Percentiles rank a stretch among this genome's conserved stretches.
Conservation (phyloP, 306 rosid species). For the Cyamopsis tetragonoloba region DNA sequence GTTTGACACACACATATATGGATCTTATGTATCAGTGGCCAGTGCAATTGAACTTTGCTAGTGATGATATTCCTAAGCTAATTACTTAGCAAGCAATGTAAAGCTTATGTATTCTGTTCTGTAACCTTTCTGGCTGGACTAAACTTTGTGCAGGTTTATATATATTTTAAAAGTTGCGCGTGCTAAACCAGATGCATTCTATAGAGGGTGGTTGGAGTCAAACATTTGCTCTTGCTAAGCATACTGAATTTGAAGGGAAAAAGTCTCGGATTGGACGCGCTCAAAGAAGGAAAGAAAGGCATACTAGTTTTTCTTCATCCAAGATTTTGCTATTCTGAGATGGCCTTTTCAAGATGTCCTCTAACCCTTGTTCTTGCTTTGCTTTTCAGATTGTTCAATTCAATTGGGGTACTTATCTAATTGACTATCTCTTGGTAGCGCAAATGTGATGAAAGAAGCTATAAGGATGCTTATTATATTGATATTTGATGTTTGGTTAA, state of each 20-base stretch:
- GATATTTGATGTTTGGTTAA: background rate
- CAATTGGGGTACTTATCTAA: background rate
- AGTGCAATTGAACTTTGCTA: background rate
- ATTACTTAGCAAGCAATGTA: no score
- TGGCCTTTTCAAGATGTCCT: no score
- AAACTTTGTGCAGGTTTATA: conserved; percentile 35
- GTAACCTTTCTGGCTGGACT: conserved; percentile 12
- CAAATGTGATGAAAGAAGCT: background rate
- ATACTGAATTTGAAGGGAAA: conserved; percentile 73
- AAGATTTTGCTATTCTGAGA: no score
- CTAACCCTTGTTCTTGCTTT: background rate
- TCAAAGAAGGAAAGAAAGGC: conserved; percentile 90
- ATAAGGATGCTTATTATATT: background rate
- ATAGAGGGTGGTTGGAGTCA: conserved; percentile 75
- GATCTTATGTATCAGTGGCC: no score
- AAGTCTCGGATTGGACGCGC: conserved; percentile 77
- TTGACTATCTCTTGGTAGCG: background rate
- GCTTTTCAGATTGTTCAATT: no score
- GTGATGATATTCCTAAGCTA: conserved; percentile 5
- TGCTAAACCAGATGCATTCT: conserved; percentile 54
- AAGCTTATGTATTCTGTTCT: no score
- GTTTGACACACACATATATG: no score
- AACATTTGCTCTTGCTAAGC: conserved; percentile 86
- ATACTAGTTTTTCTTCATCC: conserved; percentile 1
- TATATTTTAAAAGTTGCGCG: conserved; percentile 18